These are phyloP conservation scores for Exophiala aquamarina DNA, from an alignment of 2,329 filamentous ascomycete species.

Conservation along the genomic window DNA sequence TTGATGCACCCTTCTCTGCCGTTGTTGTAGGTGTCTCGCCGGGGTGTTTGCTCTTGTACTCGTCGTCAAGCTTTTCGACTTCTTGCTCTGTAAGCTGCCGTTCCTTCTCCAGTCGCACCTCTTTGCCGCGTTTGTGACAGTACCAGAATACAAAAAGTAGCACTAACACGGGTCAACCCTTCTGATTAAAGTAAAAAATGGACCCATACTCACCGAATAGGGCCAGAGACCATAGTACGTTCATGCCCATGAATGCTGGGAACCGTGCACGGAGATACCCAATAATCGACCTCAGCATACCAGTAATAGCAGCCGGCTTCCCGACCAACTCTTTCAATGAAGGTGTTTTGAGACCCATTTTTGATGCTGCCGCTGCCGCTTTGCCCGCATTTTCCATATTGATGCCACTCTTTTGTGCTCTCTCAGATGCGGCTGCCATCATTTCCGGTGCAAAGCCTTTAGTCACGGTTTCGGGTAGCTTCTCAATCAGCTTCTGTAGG, in stretches of 20 bases:
- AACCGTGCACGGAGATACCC: constrained; percentile 83
- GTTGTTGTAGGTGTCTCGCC: constrained; percentile 40
- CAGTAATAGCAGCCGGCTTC: constrained; percentile 81
- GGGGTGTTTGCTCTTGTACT: constrained; percentile 31
- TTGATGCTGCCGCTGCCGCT: constrained; percentile 61
- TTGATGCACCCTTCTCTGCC: constrained; percentile 40
- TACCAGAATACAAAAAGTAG: constrained; percentile 96
- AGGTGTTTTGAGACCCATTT: constrained; percentile 66
- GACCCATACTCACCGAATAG: constrained; percentile 71
- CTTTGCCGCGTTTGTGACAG: constrained; percentile 90
- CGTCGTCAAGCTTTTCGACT: constrained; percentile 40
- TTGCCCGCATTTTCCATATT: constrained; percentile 53
- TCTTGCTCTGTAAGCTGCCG: constrained; percentile 48
- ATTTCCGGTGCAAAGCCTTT: constrained; percentile 76
- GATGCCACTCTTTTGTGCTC: constrained; percentile 59
- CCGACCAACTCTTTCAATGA: constrained; percentile 77
- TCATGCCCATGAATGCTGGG: constrained; percentile 87
- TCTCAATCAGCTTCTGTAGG: constrained; percentile 81
- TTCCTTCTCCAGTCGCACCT: constrained; percentile 72
- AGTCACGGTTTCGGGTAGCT: constrained; percentile 79
- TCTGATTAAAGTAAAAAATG: background rate
- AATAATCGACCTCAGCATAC: constrained; percentile 85
- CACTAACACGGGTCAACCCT: constrained; percentile 52
- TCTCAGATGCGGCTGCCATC: constrained; percentile 74
- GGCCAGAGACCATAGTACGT: constrained; percentile 85